Evolutionary conservation across 2,329 filamentous ascomycete species (phyloP).

Genomic region (Alternaria brassicicola): DNA sequence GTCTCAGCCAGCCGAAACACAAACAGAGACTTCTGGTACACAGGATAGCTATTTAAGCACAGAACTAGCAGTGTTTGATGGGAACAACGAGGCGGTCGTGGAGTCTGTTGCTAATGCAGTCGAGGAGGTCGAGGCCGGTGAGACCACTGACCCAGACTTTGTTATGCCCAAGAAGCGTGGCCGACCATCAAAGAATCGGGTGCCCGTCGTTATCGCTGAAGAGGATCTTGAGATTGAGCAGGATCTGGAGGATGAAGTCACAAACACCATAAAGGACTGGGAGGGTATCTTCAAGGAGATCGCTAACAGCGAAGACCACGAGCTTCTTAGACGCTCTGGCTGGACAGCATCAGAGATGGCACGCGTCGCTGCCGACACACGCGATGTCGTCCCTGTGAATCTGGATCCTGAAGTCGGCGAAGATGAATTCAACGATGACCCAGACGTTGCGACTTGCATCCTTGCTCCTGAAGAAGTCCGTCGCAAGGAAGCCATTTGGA

Average conservation of each 20-base stretch:
- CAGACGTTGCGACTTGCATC: constrained; percentile 81
- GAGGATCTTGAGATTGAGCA: constrained; percentile 56
- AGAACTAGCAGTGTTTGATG: constrained; percentile 29
- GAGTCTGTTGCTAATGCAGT: constrained; percentile 31
- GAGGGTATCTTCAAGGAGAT: constrained; percentile 39
- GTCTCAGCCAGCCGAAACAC: constrained; percentile 12
- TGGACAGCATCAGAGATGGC: constrained; percentile 40
- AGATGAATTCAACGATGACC: constrained; percentile 87
- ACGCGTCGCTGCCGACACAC: constrained; percentile 30
- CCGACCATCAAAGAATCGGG: constrained; percentile 41
- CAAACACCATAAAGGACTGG: constrained; percentile 42
- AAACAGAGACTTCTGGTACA: constrained; percentile 11
- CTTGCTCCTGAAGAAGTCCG: constrained; percentile 74
- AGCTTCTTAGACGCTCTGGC: constrained; percentile 32
- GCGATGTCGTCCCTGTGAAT: constrained; percentile 25
- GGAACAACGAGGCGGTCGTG: constrained; percentile 28
- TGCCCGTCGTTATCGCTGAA: constrained; percentile 46
- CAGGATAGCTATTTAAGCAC: constrained; percentile 8
- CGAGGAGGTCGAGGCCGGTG: constrained; percentile 22
- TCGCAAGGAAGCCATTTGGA: constrained; percentile 91
- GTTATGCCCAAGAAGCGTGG: constrained; percentile 47
- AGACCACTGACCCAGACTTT: constrained; percentile 24
- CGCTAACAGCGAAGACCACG: constrained; percentile 37
- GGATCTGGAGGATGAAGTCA: constrained; percentile 55
- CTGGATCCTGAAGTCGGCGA: constrained; percentile 67